Conservation (phyloP, 2,329 filamentous ascomycete species). For the Botryotinia calthae region DNA sequence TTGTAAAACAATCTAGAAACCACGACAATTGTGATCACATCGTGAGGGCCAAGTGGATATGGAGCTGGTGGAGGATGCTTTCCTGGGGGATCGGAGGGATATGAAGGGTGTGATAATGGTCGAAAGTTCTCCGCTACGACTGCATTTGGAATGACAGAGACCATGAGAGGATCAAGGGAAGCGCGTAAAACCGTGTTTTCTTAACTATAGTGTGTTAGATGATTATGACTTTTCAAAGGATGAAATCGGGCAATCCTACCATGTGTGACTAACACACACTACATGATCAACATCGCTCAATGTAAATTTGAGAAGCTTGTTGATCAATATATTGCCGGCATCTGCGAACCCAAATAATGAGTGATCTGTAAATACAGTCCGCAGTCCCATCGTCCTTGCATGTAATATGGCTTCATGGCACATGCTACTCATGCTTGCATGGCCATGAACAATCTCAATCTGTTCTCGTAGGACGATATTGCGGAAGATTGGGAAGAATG, state of each 20-base stretch:
- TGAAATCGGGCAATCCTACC: slow-evolving; percentile 53
- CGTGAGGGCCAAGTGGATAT: slow-evolving; percentile 72
- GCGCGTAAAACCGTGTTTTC: slow-evolving; percentile 96
- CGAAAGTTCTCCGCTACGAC: slow-evolving; percentile 95
- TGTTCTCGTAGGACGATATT: slow-evolving; percentile 93
- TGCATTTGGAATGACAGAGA: slow-evolving; percentile 96
- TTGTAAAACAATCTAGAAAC: slow-evolving; percentile 98
- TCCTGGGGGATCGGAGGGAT: slow-evolving; percentile 40
- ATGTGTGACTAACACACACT: slow-evolving; percentile 97
- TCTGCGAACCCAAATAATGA: slow-evolving; percentile 97
- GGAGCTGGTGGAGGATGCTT: slow-evolving; percentile 48
- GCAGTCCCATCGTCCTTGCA: slow-evolving; percentile 90
- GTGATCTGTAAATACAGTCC: slow-evolving; percentile 96
- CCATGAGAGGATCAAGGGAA: slow-evolving; percentile 92
- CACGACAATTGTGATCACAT: slow-evolving; percentile 92
- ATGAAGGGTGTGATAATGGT: slow-evolving; percentile 57
- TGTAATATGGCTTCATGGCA: slow-evolving; percentile 95
- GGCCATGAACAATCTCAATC: slow-evolving; percentile 98
- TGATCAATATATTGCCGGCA: slow-evolving; percentile 90
- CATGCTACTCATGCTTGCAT: slow-evolving; percentile 86
- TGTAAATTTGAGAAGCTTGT: slow-evolving; percentile 94
- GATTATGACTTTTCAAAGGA: neutral
- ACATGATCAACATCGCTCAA: slow-evolving; percentile 97
- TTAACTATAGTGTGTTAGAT: slow-evolving; percentile 59
- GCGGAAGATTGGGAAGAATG: slow-evolving; percentile 95